A percentile compares a stretch with the other conserved stretches of the same genome.
Conservation (phyloP, 352 stramenopile genomes). For the Phytophthora cryptogea region DNA sequence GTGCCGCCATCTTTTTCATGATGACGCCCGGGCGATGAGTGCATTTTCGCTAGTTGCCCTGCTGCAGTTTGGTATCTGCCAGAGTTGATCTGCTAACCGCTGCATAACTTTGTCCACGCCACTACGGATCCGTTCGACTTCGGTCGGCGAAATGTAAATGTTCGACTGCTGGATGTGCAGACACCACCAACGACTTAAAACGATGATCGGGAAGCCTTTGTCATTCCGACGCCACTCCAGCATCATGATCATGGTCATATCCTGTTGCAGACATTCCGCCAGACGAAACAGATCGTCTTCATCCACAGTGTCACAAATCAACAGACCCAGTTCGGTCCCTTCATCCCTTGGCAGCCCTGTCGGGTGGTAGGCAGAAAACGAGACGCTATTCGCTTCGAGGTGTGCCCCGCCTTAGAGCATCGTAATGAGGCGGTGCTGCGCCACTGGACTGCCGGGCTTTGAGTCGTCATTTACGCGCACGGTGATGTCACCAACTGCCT, state of each 20-base stretch:
- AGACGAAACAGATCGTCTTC: constrained; percentile 38
- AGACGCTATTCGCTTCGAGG: constrained; percentile 45
- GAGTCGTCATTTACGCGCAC: constrained; percentile 54
- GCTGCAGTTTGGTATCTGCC: too few relatives aligned
- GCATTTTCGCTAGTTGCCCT: too few relatives aligned
- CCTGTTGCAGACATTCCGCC: constrained; percentile 30
- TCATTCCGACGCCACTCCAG: constrained; percentile 4
- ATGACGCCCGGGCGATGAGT: constrained; percentile 1
- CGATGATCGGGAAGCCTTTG: constrained; percentile 8
- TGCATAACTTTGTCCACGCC: background rate
- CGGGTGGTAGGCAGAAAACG: constrained; percentile 35
- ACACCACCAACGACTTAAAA: constrained; percentile 30
- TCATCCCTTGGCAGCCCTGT: constrained; percentile 9
- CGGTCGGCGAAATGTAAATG: constrained; percentile 16
- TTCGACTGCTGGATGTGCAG: constrained; percentile 21
- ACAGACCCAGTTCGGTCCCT: constrained; percentile 37
- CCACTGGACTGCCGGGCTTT: constrained; percentile 22
- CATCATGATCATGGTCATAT: constrained; percentile 31
- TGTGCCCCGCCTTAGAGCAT: constrained; percentile 28
- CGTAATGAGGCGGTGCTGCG: constrained; percentile 43
- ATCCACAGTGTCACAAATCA: constrained; percentile 40
- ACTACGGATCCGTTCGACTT: background rate
- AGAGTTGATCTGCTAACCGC: too few relatives aligned
- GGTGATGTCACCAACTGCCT: constrained; percentile 46
- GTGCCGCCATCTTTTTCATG: constrained; percentile 5